Percentiles rank a stretch among this genome's conserved stretches.
phyloP scores from a whole-genome alignment of 1,284 basidiomycete genomes.

The Naganishia albida region DNA sequence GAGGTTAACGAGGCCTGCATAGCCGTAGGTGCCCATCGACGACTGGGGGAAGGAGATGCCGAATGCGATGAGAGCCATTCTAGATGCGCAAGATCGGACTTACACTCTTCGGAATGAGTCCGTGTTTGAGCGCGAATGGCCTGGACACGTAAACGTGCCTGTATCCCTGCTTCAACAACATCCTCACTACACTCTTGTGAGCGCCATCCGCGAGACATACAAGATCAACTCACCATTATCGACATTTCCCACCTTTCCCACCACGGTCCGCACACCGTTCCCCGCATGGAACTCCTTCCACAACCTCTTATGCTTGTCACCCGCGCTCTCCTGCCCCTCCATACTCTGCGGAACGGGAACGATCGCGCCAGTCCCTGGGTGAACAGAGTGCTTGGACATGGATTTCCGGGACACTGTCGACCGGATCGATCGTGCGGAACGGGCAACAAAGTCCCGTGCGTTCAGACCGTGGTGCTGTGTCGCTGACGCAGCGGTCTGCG shows the following conservation, averaged over 20 bases:
- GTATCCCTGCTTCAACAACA: slow-evolving; percentile 92
- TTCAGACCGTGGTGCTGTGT: slow-evolving; percentile 11
- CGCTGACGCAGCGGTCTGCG: not conserved
- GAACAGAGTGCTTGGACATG: slow-evolving; percentile 13
- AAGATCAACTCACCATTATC: slow-evolving; percentile 67
- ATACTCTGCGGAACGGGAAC: slow-evolving; percentile 1
- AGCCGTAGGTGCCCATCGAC: slow-evolving; percentile 47
- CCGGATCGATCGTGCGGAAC: slow-evolving; percentile 5
- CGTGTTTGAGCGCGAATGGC: slow-evolving; percentile 84
- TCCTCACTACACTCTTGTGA: slow-evolving; percentile 64
- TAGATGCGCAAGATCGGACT: slow-evolving; percentile 11
- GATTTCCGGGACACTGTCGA: slow-evolving; percentile 16
- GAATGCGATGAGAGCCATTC: slow-evolving; percentile 12
- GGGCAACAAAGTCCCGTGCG: slow-evolving; percentile 28
- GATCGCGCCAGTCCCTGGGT: slow-evolving; percentile 28
- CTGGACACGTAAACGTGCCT: slow-evolving; percentile 93
- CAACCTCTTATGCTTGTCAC: slow-evolving; percentile 64
- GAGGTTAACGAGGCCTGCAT: slow-evolving; percentile 58
- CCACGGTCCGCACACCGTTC: slow-evolving; percentile 90
- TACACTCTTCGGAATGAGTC: slow-evolving; percentile 72
- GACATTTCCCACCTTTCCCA: slow-evolving; percentile 87
- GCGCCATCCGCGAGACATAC: not conserved
- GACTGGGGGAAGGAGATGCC: slow-evolving; percentile 35
- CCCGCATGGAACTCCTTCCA: slow-evolving; percentile 83
- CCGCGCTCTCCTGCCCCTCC: slow-evolving; percentile 22